These are phyloP conservation scores for Dothideomycetes sp. DNA, from an alignment of 2,329 filamentous ascomycete species.

Conservation along the genomic window DNA sequence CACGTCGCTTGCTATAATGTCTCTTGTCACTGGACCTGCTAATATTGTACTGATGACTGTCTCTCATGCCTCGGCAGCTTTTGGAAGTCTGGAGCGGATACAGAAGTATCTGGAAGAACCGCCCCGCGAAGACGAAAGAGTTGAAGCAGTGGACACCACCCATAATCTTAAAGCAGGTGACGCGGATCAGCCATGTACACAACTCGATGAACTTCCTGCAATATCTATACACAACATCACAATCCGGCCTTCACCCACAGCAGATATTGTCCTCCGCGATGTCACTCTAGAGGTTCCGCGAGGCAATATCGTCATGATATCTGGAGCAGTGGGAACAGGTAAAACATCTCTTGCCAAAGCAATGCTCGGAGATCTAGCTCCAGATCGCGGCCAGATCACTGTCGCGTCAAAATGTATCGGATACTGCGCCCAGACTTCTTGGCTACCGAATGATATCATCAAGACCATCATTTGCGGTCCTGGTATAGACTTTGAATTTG, in stretches of 20 bases:
- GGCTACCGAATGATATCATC: slow-evolving; percentile 75
- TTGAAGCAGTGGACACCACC: slow-evolving; percentile 20
- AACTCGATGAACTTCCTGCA: background rate
- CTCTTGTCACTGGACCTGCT: slow-evolving; percentile 7
- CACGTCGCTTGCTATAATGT: slow-evolving; percentile 4
- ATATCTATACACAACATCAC: background rate
- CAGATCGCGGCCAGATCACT: slow-evolving; percentile 1
- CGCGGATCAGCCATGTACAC: background rate
- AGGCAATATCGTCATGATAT: slow-evolving; percentile 34
- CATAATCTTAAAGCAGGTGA: too few species aligned
- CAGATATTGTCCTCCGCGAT: background rate
- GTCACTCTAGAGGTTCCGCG: slow-evolving; percentile 30
- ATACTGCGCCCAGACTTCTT: slow-evolving; percentile 26
- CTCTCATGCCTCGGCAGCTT: background rate
- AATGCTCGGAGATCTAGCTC: slow-evolving; percentile 14
- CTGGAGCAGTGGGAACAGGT: slow-evolving; percentile 40
- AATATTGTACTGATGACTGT: slow-evolving; percentile 9
- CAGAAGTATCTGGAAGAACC: slow-evolving; percentile 28
- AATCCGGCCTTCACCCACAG: background rate
- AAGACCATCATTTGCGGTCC: slow-evolving; percentile 71
- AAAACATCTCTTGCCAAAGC: slow-evolving; percentile 39
- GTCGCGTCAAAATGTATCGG: background rate
- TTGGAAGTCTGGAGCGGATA: slow-evolving; percentile 35
- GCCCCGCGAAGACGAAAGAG: background rate
- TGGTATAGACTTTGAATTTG: slow-evolving; percentile 50